phyloP scores from a whole-genome alignment of 345 rosid species.

The Eucalyptus camaldulensis region DNA sequence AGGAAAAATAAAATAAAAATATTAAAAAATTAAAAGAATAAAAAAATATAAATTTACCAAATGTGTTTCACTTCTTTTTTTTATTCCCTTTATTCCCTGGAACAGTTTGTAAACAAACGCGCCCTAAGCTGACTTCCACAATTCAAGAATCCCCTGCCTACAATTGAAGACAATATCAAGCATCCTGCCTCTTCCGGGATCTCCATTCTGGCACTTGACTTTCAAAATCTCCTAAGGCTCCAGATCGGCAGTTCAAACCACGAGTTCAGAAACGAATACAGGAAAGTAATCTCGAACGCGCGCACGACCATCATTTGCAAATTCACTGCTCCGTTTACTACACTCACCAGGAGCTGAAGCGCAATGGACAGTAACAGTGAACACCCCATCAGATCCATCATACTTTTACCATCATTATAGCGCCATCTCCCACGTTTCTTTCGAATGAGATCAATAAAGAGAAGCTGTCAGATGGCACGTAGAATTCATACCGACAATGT shows the following conservation, averaged over 20 bases:
- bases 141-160: neutral
- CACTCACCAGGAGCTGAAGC: neutral
- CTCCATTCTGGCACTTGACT: neutral
- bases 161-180: neutral
- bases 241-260: neutral
- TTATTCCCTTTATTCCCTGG: accelerated
- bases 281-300: neutral
- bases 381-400: neutral
- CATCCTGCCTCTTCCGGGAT: neutral
- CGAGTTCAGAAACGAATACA: neutral
- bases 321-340: neutral
- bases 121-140: neutral
- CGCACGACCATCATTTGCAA: neutral
- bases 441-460: neutral
- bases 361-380: neutral
- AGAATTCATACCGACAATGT: neutral
- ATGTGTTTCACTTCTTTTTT: no score
- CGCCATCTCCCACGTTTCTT: neutral
- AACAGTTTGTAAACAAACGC: no score
- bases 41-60: no score
- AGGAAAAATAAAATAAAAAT: no score
- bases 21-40: no score
- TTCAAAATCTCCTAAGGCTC: neutral
- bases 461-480: neutral
- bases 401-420: neutral